Evolutionary conservation across 2,329 filamentous ascomycete genomes (phyloP), one percentile per base, ranked within the genome.

Genomic region (Talaromyces sp.): DNA sequence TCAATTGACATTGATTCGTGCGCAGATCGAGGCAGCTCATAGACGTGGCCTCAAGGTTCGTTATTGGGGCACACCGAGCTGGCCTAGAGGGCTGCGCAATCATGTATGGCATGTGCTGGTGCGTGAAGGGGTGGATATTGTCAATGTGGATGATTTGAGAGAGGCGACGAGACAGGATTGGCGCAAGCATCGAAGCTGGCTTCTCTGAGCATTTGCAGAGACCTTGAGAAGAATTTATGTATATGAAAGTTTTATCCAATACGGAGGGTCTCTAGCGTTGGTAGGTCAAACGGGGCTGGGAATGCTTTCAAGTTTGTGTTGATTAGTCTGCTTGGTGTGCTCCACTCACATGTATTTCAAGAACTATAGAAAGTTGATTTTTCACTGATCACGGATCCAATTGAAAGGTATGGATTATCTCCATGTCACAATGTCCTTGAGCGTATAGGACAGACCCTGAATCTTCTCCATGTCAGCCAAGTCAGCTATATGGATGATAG

Each of bases 111-210:
- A 65, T 60, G 41, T 67, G 7, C 31, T 67, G 19, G 50, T 67
- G 11, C 56, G 60, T n/a, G 63, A 65, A 27, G 60, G 66, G 1
- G 49, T 67, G 8, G 64, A 65, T 33, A 33, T 67, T 3, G 47
- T 67, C 31, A 66, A 67, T 43, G 56, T 66, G n/a, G 66, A 67
- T 35, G 60, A 67, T 27, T 54, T 67, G 60, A 35, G 45, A 11
- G 66, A 66, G 33, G 66, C 22, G 22, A 66, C 63, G 19, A 58
- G 43, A 19, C 63, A 64, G 60, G 64, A 67, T 43, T 67, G 66
- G 64, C 54, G 64, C 14, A 63, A 62, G 56, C 63, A 67, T 49
- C 60, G 63, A 47, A 66, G 60, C 41, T 66, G 60, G 64, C 37
- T 65, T 13, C 57, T 61, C 14, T 65, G 37, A 60, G 13, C 11